Base-by-base conservation (phyloP, 768 basidiomycete genomes). In the Coprinopsis cinerea region DNA sequence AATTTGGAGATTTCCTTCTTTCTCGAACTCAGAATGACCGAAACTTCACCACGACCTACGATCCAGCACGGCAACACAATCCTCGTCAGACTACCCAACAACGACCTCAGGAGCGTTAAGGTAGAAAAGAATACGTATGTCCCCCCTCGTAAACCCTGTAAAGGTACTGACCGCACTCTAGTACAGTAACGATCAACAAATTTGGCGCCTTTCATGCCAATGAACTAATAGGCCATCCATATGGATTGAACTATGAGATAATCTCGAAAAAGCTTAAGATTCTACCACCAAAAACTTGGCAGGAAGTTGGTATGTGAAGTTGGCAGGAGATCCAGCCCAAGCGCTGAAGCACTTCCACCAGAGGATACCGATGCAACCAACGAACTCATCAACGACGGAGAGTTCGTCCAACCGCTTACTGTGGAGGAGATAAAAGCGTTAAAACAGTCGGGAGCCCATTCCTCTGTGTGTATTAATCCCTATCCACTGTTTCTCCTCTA, bases 351-450 rank as follows among this genome's bases (percentile, higher is more conserved):
- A 14, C 44, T 43, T 18, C 25, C 41, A 56, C 4, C 57, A 95
- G 95, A 94, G 82, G 95, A 97, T 60, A 97, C 94, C 11, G 87
- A 88, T 45, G 95, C 94, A 1, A 99, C 93, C 2, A 99, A 99
- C 59, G 93, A 99, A 60, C 76, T 92, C 2, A 99, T 99, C 20
- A 87, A 88, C 58, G 93, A 95, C 53, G 87, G 83, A 2, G 77
- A 83, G 59, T 79, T 82, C 47, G 86, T 93, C 0, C 91, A 95
- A 56, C 86, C 90, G 24, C 67, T 97, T 51, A 88, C 88, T 1
- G 65, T 81, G 23, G 81, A 80, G 35, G 95, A 97, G 62, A 97
- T 99, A 44, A 80, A 87, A 59, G 73, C 77, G 5, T 67, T 97
- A 51, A 91, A 94, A 61, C 78, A 83, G 45, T 80, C 90, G 41